Evolutionary conservation across 2,329 filamentous ascomycete species (phyloP).

Genomic region (Phyllosticta citrichinensis): DNA sequence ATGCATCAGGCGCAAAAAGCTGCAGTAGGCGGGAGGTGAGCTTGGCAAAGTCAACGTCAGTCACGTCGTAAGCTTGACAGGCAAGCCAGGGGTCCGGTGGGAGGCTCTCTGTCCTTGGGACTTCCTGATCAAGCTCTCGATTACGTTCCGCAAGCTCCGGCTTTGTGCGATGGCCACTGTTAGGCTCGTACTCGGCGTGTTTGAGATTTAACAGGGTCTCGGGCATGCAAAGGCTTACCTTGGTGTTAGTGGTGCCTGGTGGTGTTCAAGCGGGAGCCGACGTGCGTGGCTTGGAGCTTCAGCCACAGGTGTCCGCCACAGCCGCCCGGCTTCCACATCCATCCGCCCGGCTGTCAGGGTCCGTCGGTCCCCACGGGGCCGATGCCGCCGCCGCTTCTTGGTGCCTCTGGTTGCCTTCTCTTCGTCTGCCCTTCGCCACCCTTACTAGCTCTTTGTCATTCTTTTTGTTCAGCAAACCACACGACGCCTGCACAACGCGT

Average conservation of each 20-base stretch:
- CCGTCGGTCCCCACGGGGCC: too few species aligned
- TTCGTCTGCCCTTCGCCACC: too few species aligned
- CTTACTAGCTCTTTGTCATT: not conserved
- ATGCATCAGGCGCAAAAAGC: not conserved
- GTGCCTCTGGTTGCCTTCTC: too few species aligned
- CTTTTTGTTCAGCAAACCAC: not conserved
- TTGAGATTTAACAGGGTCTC: not conserved
- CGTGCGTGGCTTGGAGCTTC: not conserved
- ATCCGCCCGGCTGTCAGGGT: too few species aligned
- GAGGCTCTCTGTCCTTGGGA: not conserved
- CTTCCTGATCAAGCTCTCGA: not conserved
- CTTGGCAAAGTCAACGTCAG: conserved; percentile 9
- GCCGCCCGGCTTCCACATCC: too few species aligned
- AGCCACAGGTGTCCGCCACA: too few species aligned
- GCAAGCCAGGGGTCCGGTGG: not conserved
- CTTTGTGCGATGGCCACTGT: not conserved
- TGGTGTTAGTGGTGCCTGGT: not conserved
- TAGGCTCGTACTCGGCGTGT: not conserved
- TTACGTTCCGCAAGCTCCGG: not conserved
- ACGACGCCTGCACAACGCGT: not conserved
- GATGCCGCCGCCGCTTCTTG: too few species aligned
- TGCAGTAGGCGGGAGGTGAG: not conserved
- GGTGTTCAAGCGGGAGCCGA: not conserved
- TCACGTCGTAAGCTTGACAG: conserved; percentile 6
- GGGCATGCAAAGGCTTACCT: not conserved